Evolutionary conservation across 495 filamentous ascomycete species (phyloP).

Genomic region (Podospora pseudoanserina): DNA sequence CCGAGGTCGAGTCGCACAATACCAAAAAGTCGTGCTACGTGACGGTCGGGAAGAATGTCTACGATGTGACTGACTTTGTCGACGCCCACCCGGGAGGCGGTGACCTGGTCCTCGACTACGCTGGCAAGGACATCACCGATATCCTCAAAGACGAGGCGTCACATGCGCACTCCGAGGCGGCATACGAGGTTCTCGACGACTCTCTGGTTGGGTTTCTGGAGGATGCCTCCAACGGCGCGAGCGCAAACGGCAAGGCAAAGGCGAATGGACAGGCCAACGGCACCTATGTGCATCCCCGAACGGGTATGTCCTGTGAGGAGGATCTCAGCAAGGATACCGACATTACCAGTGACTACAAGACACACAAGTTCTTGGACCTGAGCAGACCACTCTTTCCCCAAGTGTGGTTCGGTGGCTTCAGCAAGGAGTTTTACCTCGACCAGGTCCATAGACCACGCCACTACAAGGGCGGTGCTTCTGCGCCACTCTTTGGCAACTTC

Average conservation of each 20-base stretch:
- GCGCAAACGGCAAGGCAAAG: constrained; percentile 25
- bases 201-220: constrained; percentile 72
- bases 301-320: constrained; percentile 80
- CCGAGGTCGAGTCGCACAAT: constrained; percentile 79
- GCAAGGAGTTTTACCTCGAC: constrained; percentile 89
- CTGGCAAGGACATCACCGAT: constrained; percentile 75
- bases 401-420: constrained; percentile 83
- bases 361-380: constrained; percentile 90
- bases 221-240: constrained; percentile 42
- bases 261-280: constrained; percentile 36
- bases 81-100: constrained; percentile 85
- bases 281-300: constrained; percentile 58
- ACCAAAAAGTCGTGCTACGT: constrained; percentile 86
- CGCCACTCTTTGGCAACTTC: constrained; percentile 96
- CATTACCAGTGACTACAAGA: constrained; percentile 65
- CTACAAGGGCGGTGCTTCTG: constrained; percentile 87
- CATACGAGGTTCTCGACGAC: constrained; percentile 86
- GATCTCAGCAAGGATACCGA: constrained; percentile 88
- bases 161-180: constrained; percentile 81
- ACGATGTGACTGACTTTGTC: constrained; percentile 89
- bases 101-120: constrained; percentile 85
- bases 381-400: constrained; percentile 81
- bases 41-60: constrained; percentile 82
- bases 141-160: constrained; percentile 83
- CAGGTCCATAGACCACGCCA: constrained; percentile 94